Evolutionary conservation across 306 rosid species (phyloP), one percentile per base, ranked within the genome.

Genomic region (Trifolium dubium): DNA sequence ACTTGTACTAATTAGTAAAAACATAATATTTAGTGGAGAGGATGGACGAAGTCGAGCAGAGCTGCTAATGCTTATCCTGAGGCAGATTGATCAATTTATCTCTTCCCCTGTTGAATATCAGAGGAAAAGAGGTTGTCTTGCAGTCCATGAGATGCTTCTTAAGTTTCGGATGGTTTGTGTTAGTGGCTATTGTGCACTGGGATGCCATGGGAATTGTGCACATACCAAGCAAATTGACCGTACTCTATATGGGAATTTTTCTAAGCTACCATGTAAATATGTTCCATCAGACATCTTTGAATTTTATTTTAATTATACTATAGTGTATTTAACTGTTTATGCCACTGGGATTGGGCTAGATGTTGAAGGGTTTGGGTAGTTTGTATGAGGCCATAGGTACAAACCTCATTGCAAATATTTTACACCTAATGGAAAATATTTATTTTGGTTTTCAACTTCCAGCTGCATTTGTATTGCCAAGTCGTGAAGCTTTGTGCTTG

Each of bases 31-130:
- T 83, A 93, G 98, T 53, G 98, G 98, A 75, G 98, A 93, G 79
- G 98, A 93, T 83, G 98, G 98, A 74, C 88, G 97, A 87, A 93
- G 96, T 84, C 94, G 98, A 72, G 94, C 98, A 44, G 98, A 93
- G 83, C 94, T 86, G 77, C 83, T 93, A 28, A 67, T 87, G 86
- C 94, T 89, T 83, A 85, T 91, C 79, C 74, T 93, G 90, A 86
- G 96, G 82, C 98, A 93, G 84, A 89, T 93, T 73, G 98, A 93
- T 89, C 93, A 83, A 72, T 93, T 82, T 71, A 91, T 93, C 79
- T 86, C 91, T 70, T 93, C 97, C 5, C 84, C 97, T 29, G 74
- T 87, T 77, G 98, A 93, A 77, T 87, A 86, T 87, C 96, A 89
- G 76, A 88, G 98, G 74, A 91, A 82, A 88, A 84, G 98, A 82